Evolutionary conservation across 176 grass and related monocot genomes (phyloP).

Genomic region (Coix lacrymajobi): DNA sequence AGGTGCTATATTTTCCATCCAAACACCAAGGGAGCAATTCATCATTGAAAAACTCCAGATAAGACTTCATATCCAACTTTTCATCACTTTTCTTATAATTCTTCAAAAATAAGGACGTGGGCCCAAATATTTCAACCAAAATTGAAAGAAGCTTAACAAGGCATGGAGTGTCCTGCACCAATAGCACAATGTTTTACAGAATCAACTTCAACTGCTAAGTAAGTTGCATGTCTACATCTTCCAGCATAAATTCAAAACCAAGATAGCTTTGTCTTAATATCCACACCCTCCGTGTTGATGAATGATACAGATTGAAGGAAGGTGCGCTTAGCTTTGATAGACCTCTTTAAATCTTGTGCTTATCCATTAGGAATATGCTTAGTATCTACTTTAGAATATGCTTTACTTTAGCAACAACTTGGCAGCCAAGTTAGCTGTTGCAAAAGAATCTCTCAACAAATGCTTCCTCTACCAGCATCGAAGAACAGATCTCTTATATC

Average conservation of each 20-base stretch:
- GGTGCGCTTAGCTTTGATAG: not conserved
- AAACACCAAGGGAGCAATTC: constrained; percentile 86
- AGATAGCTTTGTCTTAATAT: not conserved
- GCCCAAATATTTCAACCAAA: constrained; percentile 72
- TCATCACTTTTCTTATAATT: constrained; percentile 5
- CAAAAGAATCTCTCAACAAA: not conserved
- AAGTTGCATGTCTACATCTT: not conserved
- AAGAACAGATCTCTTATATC: not conserved
- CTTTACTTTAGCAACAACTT: too few species aligned
- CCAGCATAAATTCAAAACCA: not conserved
- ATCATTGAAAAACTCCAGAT: constrained; percentile 58
- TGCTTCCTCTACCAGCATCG: not conserved
- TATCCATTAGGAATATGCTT: too few species aligned
- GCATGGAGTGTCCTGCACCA: constrained; percentile 62
- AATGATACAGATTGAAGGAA: not conserved
- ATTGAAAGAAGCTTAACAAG: constrained; percentile 59
- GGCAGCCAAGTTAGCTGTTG: too few species aligned
- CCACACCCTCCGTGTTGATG: not conserved
- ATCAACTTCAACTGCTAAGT: constrained; percentile 12
- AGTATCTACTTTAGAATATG: too few species aligned
- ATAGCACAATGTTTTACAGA: not conserved
- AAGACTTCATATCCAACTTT: constrained; percentile 32
- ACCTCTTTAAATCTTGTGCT: too few species aligned
- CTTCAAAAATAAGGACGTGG: constrained; percentile 15
- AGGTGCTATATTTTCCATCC: constrained; percentile 44